These are phyloP conservation scores for Osmanthus fragrans DNA, from an alignment of 257 asterid species.

Conservation along the genomic window DNA sequence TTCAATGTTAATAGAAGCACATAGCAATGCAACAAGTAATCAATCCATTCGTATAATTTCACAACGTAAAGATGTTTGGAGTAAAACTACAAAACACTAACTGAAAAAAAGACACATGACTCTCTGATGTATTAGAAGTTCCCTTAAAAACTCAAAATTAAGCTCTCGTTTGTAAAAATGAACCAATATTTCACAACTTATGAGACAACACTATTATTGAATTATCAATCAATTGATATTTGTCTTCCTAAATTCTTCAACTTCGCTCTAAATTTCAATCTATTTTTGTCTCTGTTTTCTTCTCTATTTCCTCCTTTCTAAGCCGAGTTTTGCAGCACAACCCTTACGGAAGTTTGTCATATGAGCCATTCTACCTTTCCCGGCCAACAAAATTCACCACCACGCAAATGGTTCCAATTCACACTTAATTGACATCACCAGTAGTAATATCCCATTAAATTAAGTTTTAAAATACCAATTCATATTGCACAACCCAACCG, in stretches of 20 bases:
- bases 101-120: no score
- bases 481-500: not conserved
- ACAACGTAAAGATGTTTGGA: no score
- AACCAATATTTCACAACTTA: not conserved
- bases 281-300: not conserved
- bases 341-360: not conserved
- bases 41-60: no score
- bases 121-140: not conserved
- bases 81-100: no score
- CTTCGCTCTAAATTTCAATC: not conserved
- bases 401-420: not conserved
- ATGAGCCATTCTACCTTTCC: not conserved
- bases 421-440: not conserved
- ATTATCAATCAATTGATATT: not conserved
- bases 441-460: not conserved
- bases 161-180: not conserved
- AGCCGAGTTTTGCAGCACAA: not conserved
- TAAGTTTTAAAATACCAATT: not conserved
- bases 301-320: not conserved
- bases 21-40: no score
- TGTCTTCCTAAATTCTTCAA: not conserved
- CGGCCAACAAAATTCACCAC: not conserved
- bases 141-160: not conserved
- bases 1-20: no score
- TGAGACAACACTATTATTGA: not conserved